Evolutionary conservation across 2,329 filamentous ascomycete genomes (phyloP), one percentile per base, ranked within the genome.

Genomic region (Ophidiomyces ophidiicola): DNA sequence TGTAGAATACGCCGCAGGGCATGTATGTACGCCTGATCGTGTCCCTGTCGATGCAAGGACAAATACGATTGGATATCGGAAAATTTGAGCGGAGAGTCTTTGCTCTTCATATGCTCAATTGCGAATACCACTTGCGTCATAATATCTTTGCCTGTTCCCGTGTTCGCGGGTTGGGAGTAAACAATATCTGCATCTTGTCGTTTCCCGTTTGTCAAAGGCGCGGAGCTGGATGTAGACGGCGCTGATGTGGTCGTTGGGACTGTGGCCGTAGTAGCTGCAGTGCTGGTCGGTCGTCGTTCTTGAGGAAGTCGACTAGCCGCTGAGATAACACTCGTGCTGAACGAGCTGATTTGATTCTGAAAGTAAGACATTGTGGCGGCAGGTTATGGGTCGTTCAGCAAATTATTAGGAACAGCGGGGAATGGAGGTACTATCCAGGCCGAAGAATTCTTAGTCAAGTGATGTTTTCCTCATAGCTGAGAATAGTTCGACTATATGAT

Each of bases 41-140:
- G 71, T 10, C 75, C 63, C 29, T 72, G 70, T 44, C 74, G 65
- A 36, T 75, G 74, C 25, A 90, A 71, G 38, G 80, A 84, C 44
- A 94, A 69, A 58, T 90, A 90, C 50, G 78, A 74, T 50, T 90
- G 73, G 49, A 94, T 80, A 47, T 88, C 80, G 34, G 73, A 66
- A 43, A 92, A 81, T 24, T 71, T 73, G 56, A 86, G 74, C 40
- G 80, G 65, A 44, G 76, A 65, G 43, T 74, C 74, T 55, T 80
- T 78, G 56, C 79, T 78, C 47, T 75, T 75, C 63, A 94, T 75
- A 57, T 85, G 83, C 46, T 87, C 77, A 56, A 93, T 78, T 14
- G 85, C 84, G 62, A 86, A 94, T 42, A 81, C 75, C 56, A 94
- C 79, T 59, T 93, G 83, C 8, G 86, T 92, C 67, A 85, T 79